Conservation (phyloP, 352 stramenopile genomes). For the Blastocystis sp. region DNA sequence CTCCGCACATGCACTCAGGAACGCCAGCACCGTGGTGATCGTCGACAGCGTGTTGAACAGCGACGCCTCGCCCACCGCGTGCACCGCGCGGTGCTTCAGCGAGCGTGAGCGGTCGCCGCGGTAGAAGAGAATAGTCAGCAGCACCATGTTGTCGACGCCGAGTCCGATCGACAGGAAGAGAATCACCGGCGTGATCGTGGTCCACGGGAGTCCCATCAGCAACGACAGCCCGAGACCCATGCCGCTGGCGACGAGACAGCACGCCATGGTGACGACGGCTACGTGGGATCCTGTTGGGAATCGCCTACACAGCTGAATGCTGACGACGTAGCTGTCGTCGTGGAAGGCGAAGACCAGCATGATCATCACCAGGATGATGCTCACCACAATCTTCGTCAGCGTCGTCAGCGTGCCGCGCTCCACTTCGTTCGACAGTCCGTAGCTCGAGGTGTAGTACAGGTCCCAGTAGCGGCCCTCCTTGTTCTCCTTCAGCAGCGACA, state of each 20-base stretch:
- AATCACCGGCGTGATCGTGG: constrained; percentile 38
- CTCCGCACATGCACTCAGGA: neutral
- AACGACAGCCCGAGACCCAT: constrained; percentile 49
- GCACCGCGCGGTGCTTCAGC: neutral
- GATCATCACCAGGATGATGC: constrained; percentile 38
- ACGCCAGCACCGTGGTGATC: constrained; percentile 30
- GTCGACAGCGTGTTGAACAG: constrained; percentile 45
- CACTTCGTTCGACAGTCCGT: constrained; percentile 23
- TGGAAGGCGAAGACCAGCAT: constrained; percentile 29
- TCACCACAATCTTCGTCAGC: constrained; percentile 16
- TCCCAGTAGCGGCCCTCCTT: neutral
- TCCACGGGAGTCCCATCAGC: constrained; percentile 28
- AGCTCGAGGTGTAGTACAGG: neutral
- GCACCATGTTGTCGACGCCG: constrained; percentile 45
- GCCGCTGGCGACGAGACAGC: neutral
- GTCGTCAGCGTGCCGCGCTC: constrained; percentile 23
- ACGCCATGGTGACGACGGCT: neutral
- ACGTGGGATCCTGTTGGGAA: neutral
- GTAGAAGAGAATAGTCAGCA: constrained; percentile 35
- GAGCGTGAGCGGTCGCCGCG: neutral
- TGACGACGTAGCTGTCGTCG: neutral
- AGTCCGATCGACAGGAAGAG: constrained; percentile 33
- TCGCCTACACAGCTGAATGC: neutral
- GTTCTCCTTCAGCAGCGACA: neutral
- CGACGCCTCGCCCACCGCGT: neutral